Evolutionary conservation across 2,329 filamentous ascomycete genomes (phyloP), one percentile per base, ranked within the genome.

Genomic region (Alternaria viburni): DNA sequence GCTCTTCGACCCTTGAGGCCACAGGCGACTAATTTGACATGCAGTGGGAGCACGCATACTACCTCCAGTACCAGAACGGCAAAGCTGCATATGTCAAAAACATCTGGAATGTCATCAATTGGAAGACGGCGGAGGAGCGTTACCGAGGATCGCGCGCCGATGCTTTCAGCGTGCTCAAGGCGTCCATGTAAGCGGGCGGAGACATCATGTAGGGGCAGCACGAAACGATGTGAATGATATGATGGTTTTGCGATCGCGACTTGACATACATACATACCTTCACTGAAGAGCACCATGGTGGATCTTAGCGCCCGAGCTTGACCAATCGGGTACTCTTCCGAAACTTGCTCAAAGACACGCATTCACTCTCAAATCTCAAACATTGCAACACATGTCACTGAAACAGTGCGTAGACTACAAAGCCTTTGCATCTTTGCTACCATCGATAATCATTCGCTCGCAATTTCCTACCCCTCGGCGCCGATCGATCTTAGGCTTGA

Each of bases 1-100:
- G 32, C 30, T 21, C 21, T 5, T 23, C 21, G 12, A 19, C 28
- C 9, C 9, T 32, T 6, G 8, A 23, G 11, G 13, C 15, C 3
- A 17, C 28, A 15, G 30, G 13, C n/a, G 13, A 12, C 49, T 52
- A n/a, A 52, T n/a, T 3, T 9, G 13, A 41, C 5, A 5, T 30
- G 4, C 6, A 60, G 61, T 96, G 93, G 93, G 93, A 97, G 83
- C 93, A 97, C 82, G 93, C 93, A 1, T 97, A 96, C 77, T 97
- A 97, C 76, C 82, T 96, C 17, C 92, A 92, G 87, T 94, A 93
- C 71, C 83, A 90, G 62, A 93, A 93, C 72, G 88, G 89, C 63
- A 93, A 93, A 80, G 89, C 89, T 1, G 88, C 88, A 0, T 94
- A 94, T 71, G 86, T 93, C 7, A 87, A 91, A 64, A 91, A 91